Evolutionary conservation across 768 basidiomycete species (phyloP).

Genomic region (Hygrophorus russula): DNA sequence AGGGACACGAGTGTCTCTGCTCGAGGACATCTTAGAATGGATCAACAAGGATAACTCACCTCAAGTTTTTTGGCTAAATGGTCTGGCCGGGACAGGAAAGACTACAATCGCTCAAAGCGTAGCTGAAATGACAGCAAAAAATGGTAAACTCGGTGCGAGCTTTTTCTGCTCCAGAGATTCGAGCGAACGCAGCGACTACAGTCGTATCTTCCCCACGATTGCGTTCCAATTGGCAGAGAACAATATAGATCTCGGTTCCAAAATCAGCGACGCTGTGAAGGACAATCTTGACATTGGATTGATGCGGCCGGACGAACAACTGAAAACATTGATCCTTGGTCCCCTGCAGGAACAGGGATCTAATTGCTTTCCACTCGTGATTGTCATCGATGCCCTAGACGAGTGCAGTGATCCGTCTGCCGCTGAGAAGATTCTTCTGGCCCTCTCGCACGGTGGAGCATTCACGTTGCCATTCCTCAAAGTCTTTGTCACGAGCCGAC

Average conservation of each 20-base stretch:
- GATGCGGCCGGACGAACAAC: slow-evolving; percentile 10
- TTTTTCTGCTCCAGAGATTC: slow-evolving; percentile 19
- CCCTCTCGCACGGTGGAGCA: not conserved
- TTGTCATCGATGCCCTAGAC: slow-evolving; percentile 5
- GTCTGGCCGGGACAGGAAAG: slow-evolving; percentile 16
- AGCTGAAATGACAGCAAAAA: slow-evolving; percentile 8
- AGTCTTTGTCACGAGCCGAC: slow-evolving; percentile 3
- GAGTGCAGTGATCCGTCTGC: slow-evolving; percentile 4
- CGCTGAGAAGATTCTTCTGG: not conserved
- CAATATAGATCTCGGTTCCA: slow-evolving; percentile 9
- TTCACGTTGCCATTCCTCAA: not conserved
- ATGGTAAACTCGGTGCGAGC: slow-evolving; percentile 14
- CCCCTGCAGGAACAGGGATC: slow-evolving; percentile 6
- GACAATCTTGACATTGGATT: slow-evolving; percentile 12
- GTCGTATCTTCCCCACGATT: slow-evolving; percentile 16
- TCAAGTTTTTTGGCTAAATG: slow-evolving; percentile 16
- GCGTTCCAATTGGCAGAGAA: slow-evolving; percentile 13
- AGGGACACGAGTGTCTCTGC: slow-evolving; percentile 13
- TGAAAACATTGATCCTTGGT: slow-evolving; percentile 14
- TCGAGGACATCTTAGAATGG: slow-evolving; percentile 14
- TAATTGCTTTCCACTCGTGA: not conserved
- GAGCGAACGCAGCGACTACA: slow-evolving; percentile 14
- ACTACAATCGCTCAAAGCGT: slow-evolving; percentile 15
- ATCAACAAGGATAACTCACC: slow-evolving; percentile 6
- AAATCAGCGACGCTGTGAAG: slow-evolving; percentile 10